Evolutionary conservation across 768 basidiomycete genomes (phyloP).

Genomic region (Lentinula raphanica): DNA sequence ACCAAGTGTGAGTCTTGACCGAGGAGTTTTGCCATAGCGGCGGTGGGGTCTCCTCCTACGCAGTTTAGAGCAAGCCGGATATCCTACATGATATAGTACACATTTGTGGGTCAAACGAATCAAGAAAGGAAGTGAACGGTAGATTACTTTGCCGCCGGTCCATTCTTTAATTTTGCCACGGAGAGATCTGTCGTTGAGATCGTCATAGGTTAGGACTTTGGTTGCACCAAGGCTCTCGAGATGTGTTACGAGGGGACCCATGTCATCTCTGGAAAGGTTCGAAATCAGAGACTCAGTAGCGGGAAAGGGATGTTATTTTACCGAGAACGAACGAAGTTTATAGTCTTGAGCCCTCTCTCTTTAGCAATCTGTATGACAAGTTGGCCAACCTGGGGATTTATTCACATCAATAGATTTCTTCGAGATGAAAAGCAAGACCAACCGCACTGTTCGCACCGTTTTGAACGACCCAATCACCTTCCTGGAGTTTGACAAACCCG

Average conservation of each 20-base stretch:
- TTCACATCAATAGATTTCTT: constrained; percentile 1
- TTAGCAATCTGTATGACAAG: constrained; percentile 84
- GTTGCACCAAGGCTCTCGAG: constrained; percentile 65
- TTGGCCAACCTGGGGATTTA: constrained; percentile 60
- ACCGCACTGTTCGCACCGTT: constrained; percentile 86
- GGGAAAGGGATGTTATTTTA: constrained; percentile 19
- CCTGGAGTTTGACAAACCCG: constrained; percentile 56
- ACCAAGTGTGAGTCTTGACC: constrained; percentile 68
- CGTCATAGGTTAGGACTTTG: constrained; percentile 74
- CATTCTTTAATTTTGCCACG: constrained; percentile 53
- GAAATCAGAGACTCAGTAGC: not conserved
- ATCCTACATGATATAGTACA: constrained; percentile 33
- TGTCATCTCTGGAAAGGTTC: constrained; percentile 39
- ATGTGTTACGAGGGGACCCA: constrained; percentile 43
- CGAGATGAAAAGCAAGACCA: constrained; percentile 18
- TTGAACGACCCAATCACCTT: constrained; percentile 79
- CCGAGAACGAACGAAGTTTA: constrained; percentile 79
- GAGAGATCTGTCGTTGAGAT: constrained; percentile 54
- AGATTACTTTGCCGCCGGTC: constrained; percentile 55
- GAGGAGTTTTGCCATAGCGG: constrained; percentile 62
- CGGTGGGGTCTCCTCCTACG: constrained; percentile 63
- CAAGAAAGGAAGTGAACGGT: not conserved
- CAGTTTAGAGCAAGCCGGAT: constrained; percentile 48
- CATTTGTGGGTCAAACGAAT: not conserved
- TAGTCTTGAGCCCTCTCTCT: constrained; percentile 61